These are phyloP conservation scores for Aspergillus floridensis DNA, from an alignment of 2,329 filamentous ascomycete genomes.

Conservation along the genomic window DNA sequence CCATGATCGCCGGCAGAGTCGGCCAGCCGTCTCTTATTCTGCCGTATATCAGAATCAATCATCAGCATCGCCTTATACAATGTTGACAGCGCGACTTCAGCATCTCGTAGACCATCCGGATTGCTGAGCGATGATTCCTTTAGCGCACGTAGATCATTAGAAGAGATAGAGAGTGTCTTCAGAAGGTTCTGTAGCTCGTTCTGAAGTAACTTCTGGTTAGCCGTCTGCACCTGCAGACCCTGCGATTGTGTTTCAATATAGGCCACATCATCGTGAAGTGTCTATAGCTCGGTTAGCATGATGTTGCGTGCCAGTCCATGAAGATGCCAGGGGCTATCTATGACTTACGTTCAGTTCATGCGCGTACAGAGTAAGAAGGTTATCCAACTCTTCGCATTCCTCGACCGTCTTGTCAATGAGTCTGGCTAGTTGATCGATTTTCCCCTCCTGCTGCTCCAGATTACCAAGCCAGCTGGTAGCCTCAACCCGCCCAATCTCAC, in stretches of 20 bases:
- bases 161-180: constrained; percentile 84
- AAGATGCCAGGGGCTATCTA: not conserved
- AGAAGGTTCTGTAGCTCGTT: constrained; percentile 86
- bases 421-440: constrained; percentile 79
- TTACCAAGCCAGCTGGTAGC: constrained; percentile 89
- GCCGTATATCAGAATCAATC: constrained; percentile 78
- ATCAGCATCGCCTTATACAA: constrained; percentile 91
- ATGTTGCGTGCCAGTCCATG: not conserved
- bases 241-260: constrained; percentile 98
- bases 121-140: constrained; percentile 71
- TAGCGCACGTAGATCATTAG: constrained; percentile 70
- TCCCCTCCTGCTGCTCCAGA: constrained; percentile 79
- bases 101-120: constrained; percentile 67
- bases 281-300: constrained; percentile 53
- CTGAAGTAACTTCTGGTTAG: constrained; percentile 91
- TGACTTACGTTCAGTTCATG: constrained; percentile 81
- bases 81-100: constrained; percentile 73
- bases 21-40: constrained; percentile 50
- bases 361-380: constrained; percentile 86
- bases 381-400: constrained; percentile 95
- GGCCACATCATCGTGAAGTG: constrained; percentile 88
- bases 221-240: constrained; percentile 92
- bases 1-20: constrained; percentile 41
- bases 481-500: constrained; percentile 85
- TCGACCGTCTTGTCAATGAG: constrained; percentile 87